Base-by-base conservation (phyloP, 176 grass and related monocot genomes). In the Themeda triandra region DNA sequence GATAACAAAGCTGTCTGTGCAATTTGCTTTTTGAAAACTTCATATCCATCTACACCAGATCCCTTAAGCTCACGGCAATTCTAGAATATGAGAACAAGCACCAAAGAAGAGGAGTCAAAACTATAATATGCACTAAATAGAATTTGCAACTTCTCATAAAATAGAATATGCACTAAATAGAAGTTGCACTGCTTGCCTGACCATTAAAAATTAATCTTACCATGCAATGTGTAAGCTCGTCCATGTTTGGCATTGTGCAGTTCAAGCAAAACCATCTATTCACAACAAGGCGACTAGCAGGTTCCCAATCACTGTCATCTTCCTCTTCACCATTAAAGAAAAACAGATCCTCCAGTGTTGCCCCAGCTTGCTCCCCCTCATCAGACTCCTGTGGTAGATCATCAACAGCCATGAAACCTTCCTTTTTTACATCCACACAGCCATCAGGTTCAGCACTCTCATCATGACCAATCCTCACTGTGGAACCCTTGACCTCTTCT, bases 241-340 rank as follows among this genome's bases (percentile, higher is more conserved):
- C 80, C 74, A 89, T 88, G 72, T 90, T 95, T 85, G 87, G 87
- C 74, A 90, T 58, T 60, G 89, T 94, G 83, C 93, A 95, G 73
- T 95, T 98, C 40, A 88, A 74, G 81, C 96, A 98, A 89, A 90
- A 95, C 91, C 89, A 92, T 37, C 86, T 95, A 64, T 89, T 80
- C 31, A 76, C 39, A 86, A 77, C 85, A 87, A 87, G 75, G 45
- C 59, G 60, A 87, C 65, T 77, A 78, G 87, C 73, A 46, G 96
- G 93, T 65, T 95, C 91, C 93, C 93, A 98, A 23, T 98, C 96
- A 60, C 77, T 91, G 76, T 94, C 96, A 72, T 95, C 91, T 29
- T 98, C 96, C 23, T 98, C 96, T 44, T 93, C 92, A 68, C 92
- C 92, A 69, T 90, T 88, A 63, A 84, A 82, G 35, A 89, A 83